Evolutionary conservation across 148 eudicot genomes (phyloP).

Genomic region (Rhododendron molle): DNA sequence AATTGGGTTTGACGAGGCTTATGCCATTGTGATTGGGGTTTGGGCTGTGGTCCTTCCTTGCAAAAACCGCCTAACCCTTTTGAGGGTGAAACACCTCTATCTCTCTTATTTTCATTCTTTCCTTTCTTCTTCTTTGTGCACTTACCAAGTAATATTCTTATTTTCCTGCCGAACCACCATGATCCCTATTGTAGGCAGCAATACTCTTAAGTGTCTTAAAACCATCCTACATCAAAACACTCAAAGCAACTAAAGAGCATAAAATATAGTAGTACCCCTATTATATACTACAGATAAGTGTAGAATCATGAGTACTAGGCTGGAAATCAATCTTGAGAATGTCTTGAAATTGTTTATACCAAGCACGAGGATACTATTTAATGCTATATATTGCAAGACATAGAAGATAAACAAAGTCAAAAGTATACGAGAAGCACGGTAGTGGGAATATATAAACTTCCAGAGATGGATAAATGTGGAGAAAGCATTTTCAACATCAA

Average conservation of each 20-base stretch:
- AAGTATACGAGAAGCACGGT: neutral
- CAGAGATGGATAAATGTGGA: neutral
- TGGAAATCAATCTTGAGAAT: neutral
- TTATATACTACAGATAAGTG: neutral
- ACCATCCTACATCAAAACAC: neutral
- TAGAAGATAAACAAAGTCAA: neutral
- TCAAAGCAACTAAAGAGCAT: too few relatives aligned
- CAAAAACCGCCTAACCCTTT: neutral
- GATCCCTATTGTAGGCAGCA: neutral
- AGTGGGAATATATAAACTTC: neutral
- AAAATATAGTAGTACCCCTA: too few relatives aligned
- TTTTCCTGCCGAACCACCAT: too few relatives aligned
- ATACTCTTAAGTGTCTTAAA: neutral
- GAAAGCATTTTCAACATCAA: neutral
- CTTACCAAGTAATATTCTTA: neutral
- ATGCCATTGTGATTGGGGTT: neutral
- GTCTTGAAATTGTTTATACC: neutral
- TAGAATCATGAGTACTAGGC: neutral
- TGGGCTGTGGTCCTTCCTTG: neutral
- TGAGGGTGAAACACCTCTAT: neutral
- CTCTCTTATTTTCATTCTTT: neutral
- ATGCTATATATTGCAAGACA: neutral
- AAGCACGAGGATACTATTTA: neutral
- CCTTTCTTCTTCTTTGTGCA: neutral
- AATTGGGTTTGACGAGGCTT: neutral